Conservation (phyloP, 2,329 filamentous ascomycete genomes). For the Aspergillus uvarum region DNA sequence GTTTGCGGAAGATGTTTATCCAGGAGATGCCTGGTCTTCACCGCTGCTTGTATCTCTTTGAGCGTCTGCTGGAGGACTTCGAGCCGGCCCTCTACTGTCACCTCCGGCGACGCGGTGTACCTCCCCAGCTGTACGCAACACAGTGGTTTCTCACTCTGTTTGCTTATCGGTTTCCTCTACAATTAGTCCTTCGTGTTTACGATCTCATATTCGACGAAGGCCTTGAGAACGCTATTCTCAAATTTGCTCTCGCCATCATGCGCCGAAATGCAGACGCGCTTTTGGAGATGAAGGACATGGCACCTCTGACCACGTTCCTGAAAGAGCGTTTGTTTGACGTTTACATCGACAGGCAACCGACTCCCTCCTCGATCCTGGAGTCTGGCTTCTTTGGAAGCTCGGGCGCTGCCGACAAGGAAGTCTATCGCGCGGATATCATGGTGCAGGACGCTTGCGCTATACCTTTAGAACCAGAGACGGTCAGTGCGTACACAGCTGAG, state of each 20-base stretch:
- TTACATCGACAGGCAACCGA: conserved; percentile 92
- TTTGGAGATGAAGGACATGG: conserved; percentile 86
- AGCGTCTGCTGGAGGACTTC: conserved; percentile 86
- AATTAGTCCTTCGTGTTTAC: conserved; percentile 94
- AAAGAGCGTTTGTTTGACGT: conserved; percentile 95
- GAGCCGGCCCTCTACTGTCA: conserved; percentile 96
- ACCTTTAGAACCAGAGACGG: conserved; percentile 76
- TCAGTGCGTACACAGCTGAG: conserved; percentile 77
- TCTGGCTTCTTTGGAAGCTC: conserved; percentile 96
- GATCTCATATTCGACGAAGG: conserved; percentile 93
- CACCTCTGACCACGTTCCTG: conserved; percentile 79
- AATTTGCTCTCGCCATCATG: conserved; percentile 94
- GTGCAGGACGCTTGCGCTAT: conserved; percentile 90
- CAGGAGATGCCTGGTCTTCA: conserved; percentile 96
- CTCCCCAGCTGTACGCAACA: conserved; percentile 90
- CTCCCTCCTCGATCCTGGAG: conserved; percentile 87
- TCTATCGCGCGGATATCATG: conserved; percentile 91
- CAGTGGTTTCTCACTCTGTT: conserved; percentile 99
- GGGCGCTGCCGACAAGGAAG: conserved; percentile 84
- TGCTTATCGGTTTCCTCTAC: conserved; percentile 93
- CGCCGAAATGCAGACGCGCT: conserved; percentile 82
- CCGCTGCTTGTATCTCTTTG: conserved; percentile 90
- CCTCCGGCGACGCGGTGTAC: conserved; percentile 80
- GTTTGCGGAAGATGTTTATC: conserved; percentile 86
- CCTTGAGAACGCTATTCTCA: conserved; percentile 80